phyloP scores from a whole-genome alignment of 2,329 filamentous ascomycete species.

The Elsinoe ampelina region DNA sequence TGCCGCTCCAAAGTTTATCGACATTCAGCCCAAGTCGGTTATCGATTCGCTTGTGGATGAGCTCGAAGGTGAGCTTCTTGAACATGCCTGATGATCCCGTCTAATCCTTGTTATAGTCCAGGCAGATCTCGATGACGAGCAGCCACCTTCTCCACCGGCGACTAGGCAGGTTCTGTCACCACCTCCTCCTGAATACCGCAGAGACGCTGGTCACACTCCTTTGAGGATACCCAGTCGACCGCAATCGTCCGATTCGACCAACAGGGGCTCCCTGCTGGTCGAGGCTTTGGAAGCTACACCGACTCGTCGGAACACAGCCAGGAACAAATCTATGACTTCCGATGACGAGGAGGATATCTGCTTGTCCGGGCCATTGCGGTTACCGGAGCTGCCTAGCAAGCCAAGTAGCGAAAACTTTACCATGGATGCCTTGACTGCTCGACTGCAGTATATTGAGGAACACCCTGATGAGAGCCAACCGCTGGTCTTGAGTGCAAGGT shows the following conservation, averaged over 20 bases:
- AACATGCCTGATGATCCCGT: neutral
- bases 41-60: neutral
- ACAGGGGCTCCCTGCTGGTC: conserved; percentile 18
- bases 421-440: conserved; percentile 25
- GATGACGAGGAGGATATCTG: conserved; percentile 25
- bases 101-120: conserved; percentile 19
- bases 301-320: conserved; percentile 28
- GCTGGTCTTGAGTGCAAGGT: conserved; percentile 19
- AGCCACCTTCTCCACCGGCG: conserved; percentile 21
- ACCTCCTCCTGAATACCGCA: conserved; percentile 23
- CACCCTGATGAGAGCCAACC: conserved; percentile 26
- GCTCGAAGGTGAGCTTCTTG: neutral
- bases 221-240: conserved; percentile 22
- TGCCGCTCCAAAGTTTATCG: conserved; percentile 14
- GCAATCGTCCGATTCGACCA: conserved; percentile 20
- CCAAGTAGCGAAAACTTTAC: conserved; percentile 29
- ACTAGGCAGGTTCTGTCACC: conserved; percentile 22
- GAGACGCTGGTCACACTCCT: conserved; percentile 28
- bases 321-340: conserved; percentile 24
- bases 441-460: conserved; percentile 26
- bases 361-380: conserved; percentile 27
- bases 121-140: conserved; percentile 23
- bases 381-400: conserved; percentile 28
- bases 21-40: neutral
- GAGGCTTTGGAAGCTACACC: conserved; percentile 28